Base-by-base conservation (phyloP, 2,329 filamentous ascomycete genomes). In the Aspergillus ibericus region DNA sequence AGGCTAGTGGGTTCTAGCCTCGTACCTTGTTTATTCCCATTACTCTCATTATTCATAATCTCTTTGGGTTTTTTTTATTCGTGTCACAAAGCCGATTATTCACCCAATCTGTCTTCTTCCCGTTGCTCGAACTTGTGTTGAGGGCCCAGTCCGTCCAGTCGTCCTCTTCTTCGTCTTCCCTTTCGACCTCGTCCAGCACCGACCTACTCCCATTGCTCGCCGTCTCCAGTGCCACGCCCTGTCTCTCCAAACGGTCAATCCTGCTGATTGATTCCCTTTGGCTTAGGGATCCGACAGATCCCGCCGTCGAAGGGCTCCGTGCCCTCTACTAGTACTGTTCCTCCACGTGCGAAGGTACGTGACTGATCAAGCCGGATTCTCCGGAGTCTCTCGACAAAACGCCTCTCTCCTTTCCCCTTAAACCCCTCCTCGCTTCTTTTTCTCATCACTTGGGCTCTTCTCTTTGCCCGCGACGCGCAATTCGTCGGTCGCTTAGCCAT, bases 331-430 rank as follows among this genome's bases (percentile, higher is more conserved):
- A 40, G 36, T 40, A 44, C 36, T 53, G 51, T 40, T 50, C 44
- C 52, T 51, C 55, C 60, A 62, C 60, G 60, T 62, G 60, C 60
- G 50, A 60, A 62, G 58, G 60, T 62, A 62, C 60, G 57, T 59
- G 56, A 58, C 54, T 47, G 47, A 53, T 40, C 36, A 48, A 55
- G 36, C 58, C 52, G 48, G 57, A 51, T 55, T 53, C 47, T 50
- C 53, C 58, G 56, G 56, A 53, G 53, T 49, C 42, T 27, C 32
- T 51, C 48, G 32, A 38, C 32, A 34, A 10, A 36, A 40, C 35
- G n/a, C 35, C 20, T 25, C 49, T n/a, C 36, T 29, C 38, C 38
- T 44, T 34, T 34, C 16, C 38, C 29, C 40, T 13, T 25, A 29
- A n/a, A 20, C 34, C 40, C 22, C 25, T 44, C 27, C 38, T 18